These are phyloP conservation scores for Fomitopsis schrenkii DNA, from an alignment of 1,284 basidiomycete genomes.

Conservation along the genomic window DNA sequence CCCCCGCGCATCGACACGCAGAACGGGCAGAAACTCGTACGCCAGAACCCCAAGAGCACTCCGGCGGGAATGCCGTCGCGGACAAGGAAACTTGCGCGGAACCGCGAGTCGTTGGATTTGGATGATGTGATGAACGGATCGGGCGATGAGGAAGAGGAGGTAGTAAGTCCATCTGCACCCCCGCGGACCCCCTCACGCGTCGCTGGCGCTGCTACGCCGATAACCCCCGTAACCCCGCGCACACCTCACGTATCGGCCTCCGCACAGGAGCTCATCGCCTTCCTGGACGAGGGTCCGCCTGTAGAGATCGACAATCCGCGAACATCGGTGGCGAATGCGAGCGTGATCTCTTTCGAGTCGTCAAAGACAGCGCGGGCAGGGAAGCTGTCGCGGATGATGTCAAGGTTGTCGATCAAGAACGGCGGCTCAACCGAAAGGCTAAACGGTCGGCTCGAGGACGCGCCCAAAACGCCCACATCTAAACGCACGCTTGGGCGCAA, in stretches of 20 bases:
- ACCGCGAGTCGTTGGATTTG: constrained; percentile 65
- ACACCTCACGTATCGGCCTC: constrained; percentile 34
- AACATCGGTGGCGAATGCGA: constrained; percentile 26
- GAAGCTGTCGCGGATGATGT: constrained; percentile 75
- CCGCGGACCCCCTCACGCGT: constrained; percentile 13
- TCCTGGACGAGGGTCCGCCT: constrained; percentile 61
- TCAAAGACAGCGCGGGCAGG: constrained; percentile 38
- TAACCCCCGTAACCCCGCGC: constrained; percentile 14
- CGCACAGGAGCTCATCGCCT: constrained; percentile 65
- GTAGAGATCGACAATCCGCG: constrained; percentile 27
- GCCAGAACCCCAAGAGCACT: constrained; percentile 5
- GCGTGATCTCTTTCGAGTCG: constrained; percentile 32
- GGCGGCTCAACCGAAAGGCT: constrained; percentile 46
- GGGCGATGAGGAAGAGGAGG: constrained; percentile 45
- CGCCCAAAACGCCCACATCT: constrained; percentile 13
- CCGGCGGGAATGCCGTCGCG: constrained; percentile 25
- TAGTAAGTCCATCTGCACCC: constrained; percentile 10
- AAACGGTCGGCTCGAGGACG: constrained; percentile 22
- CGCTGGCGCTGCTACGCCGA: constrained; percentile 14
- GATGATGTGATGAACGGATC: constrained; percentile 70
- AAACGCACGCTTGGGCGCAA: constrained; percentile 16
- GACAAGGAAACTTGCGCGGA: constrained; percentile 47
- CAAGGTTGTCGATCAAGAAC: constrained; percentile 60
- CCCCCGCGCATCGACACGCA: not conserved
- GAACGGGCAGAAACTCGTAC: constrained; percentile 12